These are phyloP conservation scores for Cerrena zonata DNA, from an alignment of 1,284 basidiomycete genomes.

Conservation along the genomic window DNA sequence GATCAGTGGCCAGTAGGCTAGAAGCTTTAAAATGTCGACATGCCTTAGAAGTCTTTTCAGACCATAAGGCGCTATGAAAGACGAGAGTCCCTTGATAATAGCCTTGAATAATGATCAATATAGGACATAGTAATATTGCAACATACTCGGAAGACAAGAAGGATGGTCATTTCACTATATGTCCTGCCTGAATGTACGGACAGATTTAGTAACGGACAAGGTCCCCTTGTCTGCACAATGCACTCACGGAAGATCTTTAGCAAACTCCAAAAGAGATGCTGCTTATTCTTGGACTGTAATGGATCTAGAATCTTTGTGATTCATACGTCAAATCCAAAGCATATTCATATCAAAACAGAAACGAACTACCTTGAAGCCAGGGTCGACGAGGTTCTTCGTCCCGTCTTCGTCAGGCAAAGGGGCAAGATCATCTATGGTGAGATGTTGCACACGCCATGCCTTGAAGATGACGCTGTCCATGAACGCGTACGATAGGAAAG, in stretches of 20 bases:
- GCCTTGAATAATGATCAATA: neutral
- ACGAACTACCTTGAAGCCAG: slow-evolving; percentile 18
- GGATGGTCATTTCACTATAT: neutral
- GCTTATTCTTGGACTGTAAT: slow-evolving; percentile 11
- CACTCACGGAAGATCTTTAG: slow-evolving; percentile 22
- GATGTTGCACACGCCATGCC: slow-evolving; percentile 14
- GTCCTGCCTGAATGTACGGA: neutral
- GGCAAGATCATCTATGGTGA: slow-evolving; percentile 26
- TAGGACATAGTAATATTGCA: neutral
- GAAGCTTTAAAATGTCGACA: neutral
- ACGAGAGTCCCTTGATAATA: neutral
- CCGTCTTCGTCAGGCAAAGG: slow-evolving; percentile 39
- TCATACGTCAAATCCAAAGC: too few relatives aligned
- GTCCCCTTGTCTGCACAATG: neutral
- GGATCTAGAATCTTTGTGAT: slow-evolving; percentile 19
- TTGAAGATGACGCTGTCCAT: slow-evolving; percentile 29
- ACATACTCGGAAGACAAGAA: neutral
- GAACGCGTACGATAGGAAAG: slow-evolving; percentile 50
- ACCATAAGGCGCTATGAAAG: neutral
- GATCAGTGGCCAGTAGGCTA: neutral
- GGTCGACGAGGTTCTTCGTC: slow-evolving; percentile 30
- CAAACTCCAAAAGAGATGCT: slow-evolving; percentile 27
- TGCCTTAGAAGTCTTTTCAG: slow-evolving; percentile 1
- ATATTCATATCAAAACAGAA: neutral
- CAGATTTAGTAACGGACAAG: neutral